These are phyloP conservation scores for Rickenella mellea DNA, from an alignment of 768 basidiomycete genomes.

Conservation along the genomic window DNA sequence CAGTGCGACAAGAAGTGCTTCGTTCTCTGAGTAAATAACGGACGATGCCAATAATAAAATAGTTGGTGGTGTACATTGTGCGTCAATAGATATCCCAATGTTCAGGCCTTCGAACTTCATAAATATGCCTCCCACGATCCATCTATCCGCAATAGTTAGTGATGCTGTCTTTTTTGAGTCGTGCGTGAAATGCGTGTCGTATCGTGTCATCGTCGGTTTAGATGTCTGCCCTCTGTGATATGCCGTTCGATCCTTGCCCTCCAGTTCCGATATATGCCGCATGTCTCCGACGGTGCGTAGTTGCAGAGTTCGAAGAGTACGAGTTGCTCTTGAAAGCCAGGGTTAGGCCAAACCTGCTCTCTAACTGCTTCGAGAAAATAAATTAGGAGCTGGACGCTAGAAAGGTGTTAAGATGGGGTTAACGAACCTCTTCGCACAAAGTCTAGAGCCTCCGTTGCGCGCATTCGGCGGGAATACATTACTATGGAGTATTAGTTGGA, in stretches of 20 bases:
- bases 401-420: conserved; percentile 3
- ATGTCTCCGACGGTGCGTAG: conserved; percentile 48
- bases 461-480: conserved; percentile 55
- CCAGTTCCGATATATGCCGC: conserved; percentile 64
- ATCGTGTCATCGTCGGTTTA: no score
- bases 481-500: conserved; percentile 27
- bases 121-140: no score
- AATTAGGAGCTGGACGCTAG: conserved; percentile 1
- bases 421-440: conserved; percentile 48
- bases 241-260: conserved; percentile 42
- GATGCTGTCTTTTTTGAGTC: no score
- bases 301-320: conserved; percentile 66
- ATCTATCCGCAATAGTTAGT: no score
- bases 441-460: conserved; percentile 48
- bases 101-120: no score
- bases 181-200: no score
- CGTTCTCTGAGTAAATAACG: no score
- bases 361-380: conserved; percentile 34
- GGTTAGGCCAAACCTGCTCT: conserved; percentile 69
- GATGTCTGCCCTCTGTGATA: conserved; percentile 29
- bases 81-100: no score
- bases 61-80: no score
- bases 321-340: conserved; percentile 74
- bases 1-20: no score
- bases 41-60: no score